Evolutionary conservation across 106 monocot species (phyloP).

Genomic region (Alisma plantagoaquatica): DNA sequence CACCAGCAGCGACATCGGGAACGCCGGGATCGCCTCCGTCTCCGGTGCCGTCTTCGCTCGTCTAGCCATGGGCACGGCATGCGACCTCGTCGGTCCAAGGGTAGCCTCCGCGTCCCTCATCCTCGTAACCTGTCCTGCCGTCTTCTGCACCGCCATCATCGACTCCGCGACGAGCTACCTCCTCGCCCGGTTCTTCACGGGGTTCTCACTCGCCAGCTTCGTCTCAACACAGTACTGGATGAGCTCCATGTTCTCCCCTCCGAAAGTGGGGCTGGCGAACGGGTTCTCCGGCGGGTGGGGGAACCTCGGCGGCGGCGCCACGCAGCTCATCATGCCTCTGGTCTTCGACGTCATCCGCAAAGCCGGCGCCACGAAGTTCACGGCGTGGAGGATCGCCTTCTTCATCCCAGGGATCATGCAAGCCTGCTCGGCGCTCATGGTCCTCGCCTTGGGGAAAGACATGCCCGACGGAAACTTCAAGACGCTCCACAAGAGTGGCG

Average conservation of each 20-base stretch:
- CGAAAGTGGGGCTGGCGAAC: conserved; percentile 71
- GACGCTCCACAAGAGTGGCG: conserved; percentile 46
- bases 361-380: conserved; percentile 52
- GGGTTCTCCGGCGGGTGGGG: conserved; percentile 89
- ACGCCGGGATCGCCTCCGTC: conserved; percentile 85
- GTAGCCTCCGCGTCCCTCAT: conserved; percentile 65
- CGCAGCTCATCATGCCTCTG: conserved; percentile 85
- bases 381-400: conserved; percentile 91
- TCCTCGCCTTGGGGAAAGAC: conserved; percentile 66
- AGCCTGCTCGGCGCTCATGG: conserved; percentile 36
- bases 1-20: conserved; percentile 77
- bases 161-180: conserved; percentile 37
- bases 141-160: conserved; percentile 68
- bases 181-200: conserved; percentile 81
- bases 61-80: conserved; percentile 85
- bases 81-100: conserved; percentile 84
- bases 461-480: conserved; percentile 64
- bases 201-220: conserved; percentile 81
- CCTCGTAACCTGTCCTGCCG: conserved; percentile 48
- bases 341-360: conserved; percentile 43
- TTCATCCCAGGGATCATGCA: conserved; percentile 83
- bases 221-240: conserved; percentile 95
- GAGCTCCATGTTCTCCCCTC: conserved; percentile 92
- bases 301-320: conserved; percentile 95
- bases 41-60: conserved; percentile 87